A percentile compares a stretch with the other conserved stretches of the same genome.
These are phyloP conservation scores for Phytophthora macrochlamydospora DNA, from an alignment of 352 stramenopile genomes.

Conservation along the genomic window DNA sequence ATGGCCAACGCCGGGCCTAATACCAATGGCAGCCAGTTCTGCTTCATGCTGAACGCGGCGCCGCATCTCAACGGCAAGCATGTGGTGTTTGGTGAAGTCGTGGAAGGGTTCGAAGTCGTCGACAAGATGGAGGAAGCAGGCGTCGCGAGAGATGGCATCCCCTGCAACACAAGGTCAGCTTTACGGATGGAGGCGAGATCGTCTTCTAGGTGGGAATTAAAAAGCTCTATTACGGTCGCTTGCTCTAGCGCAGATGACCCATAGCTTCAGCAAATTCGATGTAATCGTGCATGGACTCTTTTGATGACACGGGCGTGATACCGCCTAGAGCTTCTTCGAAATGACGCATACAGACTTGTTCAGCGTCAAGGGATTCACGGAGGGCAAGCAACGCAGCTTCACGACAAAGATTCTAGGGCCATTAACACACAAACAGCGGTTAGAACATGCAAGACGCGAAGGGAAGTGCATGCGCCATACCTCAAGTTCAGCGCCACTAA, in stretches of 20 bases:
- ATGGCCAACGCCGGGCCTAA: constrained; percentile 95
- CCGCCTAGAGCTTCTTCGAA: constrained; percentile 57
- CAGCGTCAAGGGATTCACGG: constrained; percentile 66
- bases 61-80: constrained; percentile 96
- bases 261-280: constrained; percentile 65
- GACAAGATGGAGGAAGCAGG: constrained; percentile 83
- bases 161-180: constrained; percentile 77
- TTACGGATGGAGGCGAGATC: constrained; percentile 78
- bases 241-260: constrained; percentile 48
- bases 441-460: background rate
- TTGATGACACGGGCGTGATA: constrained; percentile 63
- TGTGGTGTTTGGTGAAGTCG: constrained; percentile 94
- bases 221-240: background rate
- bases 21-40: constrained; percentile 97
- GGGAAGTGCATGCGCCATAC: constrained; percentile 27
- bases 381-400: constrained; percentile 80
- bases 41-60: constrained; percentile 90
- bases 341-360: constrained; percentile 59
- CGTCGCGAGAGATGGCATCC: constrained; percentile 62
- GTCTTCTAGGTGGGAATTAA: constrained; percentile 31
- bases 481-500: constrained; percentile 90
- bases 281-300: constrained; percentile 60
- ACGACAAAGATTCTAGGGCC: constrained; percentile 80
- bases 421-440: constrained; percentile 13
- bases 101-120: constrained; percentile 88